Percentiles rank a stretch among this genome's conserved stretches.
phyloP scores from a whole-genome alignment of 2,329 filamentous ascomycete species.

The Trichoderma semiorbis region DNA sequence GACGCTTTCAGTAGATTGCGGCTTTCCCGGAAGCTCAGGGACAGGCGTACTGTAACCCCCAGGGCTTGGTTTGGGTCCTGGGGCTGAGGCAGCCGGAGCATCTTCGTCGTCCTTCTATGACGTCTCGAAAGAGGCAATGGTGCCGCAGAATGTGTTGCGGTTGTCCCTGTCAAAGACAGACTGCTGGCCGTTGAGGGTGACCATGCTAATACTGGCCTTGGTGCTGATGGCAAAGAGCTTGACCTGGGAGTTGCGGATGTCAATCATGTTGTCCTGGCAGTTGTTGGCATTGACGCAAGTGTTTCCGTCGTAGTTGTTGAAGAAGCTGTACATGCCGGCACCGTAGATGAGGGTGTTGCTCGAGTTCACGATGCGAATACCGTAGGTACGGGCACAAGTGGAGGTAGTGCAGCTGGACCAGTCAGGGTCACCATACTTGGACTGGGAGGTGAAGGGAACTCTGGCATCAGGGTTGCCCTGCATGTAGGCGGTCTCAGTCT shows the following conservation, averaged over 20 bases:
- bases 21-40: neutral
- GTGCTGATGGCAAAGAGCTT: constrained; percentile 68
- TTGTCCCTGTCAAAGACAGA: constrained; percentile 58
- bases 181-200: constrained; percentile 57
- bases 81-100: neutral
- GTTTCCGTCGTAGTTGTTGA: constrained; percentile 72
- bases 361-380: constrained; percentile 66
- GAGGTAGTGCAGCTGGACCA: constrained; percentile 57
- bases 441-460: constrained; percentile 59
- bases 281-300: constrained; percentile 60
- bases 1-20: neutral
- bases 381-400: constrained; percentile 72
- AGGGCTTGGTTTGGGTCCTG: neutral
- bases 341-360: constrained; percentile 67
- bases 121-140: constrained; percentile 50
- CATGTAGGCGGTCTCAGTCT: constrained; percentile 87
- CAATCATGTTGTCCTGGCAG: constrained; percentile 77
- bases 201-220: constrained; percentile 72
- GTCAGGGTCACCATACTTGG: constrained; percentile 62
- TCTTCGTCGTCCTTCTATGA: constrained; percentile 23
- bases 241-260: constrained; percentile 64
- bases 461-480: constrained; percentile 76
- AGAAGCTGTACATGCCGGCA: constrained; percentile 77
- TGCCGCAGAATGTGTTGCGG: constrained; percentile 62
- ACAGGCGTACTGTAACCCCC: neutral